Conservation (phyloP, 1,139 yeast genomes). For the Yamadazyma epiphylla region DNA sequence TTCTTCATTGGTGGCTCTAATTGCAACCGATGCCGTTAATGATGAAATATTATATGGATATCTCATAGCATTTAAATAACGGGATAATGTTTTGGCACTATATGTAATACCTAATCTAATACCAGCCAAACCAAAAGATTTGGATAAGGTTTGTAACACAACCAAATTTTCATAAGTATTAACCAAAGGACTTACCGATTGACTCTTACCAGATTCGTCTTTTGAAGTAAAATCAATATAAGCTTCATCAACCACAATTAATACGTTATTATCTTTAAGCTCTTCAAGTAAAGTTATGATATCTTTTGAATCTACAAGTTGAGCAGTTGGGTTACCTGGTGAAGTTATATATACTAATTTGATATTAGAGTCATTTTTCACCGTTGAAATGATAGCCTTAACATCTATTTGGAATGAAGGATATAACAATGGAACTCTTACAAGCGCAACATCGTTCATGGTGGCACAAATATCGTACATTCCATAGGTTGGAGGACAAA, state of each 20-base stretch:
- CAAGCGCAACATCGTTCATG: constrained; percentile 80
- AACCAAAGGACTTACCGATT: constrained; percentile 78
- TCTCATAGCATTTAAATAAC: constrained; percentile 78
- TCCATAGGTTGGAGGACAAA: constrained; percentile 96
- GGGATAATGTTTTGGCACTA: constrained; percentile 56
- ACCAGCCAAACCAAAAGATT: constrained; percentile 95
- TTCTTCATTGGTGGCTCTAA: constrained; percentile 55
- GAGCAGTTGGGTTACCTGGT: constrained; percentile 97
- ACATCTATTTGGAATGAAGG: constrained; percentile 66
- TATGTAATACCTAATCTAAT: constrained; percentile 82
- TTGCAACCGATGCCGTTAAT: constrained; percentile 71
- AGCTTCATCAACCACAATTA: constrained; percentile 91
- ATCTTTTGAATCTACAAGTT: constrained; percentile 45
- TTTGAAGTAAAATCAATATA: constrained; percentile 76
- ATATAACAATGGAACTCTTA: constrained; percentile 58
- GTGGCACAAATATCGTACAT: constrained; percentile 92
- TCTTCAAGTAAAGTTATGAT: constrained; percentile 51
- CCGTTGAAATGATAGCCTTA: constrained; percentile 47
- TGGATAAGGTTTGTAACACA: constrained; percentile 87
- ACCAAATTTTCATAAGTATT: constrained; percentile 79
- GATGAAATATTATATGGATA: constrained; percentile 94
- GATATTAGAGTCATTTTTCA: constrained; percentile 56
- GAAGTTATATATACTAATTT: constrained; percentile 85
- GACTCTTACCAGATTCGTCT: constrained; percentile 16
- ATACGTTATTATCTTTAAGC: constrained; percentile 59